Percentiles rank a stretch among this genome's conserved stretches.
Evolutionary conservation across 306 rosid species (phyloP).

Genomic region (Alnus glutinosa): DNA sequence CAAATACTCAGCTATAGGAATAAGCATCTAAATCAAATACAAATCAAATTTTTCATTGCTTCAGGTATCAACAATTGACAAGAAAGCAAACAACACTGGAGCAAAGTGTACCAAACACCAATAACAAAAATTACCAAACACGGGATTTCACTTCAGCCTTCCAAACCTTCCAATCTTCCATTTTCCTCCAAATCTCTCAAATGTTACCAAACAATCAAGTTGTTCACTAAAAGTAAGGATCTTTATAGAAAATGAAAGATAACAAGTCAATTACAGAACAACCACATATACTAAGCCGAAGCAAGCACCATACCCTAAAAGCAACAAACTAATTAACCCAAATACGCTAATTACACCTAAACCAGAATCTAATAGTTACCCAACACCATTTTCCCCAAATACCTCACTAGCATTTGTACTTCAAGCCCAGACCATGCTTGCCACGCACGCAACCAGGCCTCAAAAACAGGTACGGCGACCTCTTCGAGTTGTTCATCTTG

Average conservation of each 20-base stretch:
- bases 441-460: slow-evolving; percentile 90
- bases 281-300: slow-evolving; percentile 25
- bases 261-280: neutral
- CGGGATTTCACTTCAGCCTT: neutral
- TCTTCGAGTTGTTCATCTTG: slow-evolving; percentile 65
- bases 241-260: neutral
- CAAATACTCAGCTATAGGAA: too few relatives aligned
- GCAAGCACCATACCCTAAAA: slow-evolving; percentile 1
- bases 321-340: slow-evolving; percentile 4
- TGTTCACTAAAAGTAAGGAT: neutral
- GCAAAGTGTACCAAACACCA: neutral
- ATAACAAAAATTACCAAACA: neutral
- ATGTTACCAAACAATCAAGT: neutral
- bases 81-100: neutral
- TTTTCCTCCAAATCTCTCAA: neutral
- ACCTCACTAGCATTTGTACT: slow-evolving; percentile 49
- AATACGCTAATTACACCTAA: slow-evolving; percentile 11
- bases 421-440: slow-evolving; percentile 84
- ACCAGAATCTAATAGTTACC: slow-evolving; percentile 23
- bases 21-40: too few relatives aligned
- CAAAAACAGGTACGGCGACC: slow-evolving; percentile 48
- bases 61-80: neutral
- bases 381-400: neutral
- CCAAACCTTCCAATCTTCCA: neutral
- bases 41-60: neutral